Evolutionary conservation across 345 rosid species (phyloP), one percentile per base, ranked within the genome.

Genomic region (Lumnitzera racemosa): DNA sequence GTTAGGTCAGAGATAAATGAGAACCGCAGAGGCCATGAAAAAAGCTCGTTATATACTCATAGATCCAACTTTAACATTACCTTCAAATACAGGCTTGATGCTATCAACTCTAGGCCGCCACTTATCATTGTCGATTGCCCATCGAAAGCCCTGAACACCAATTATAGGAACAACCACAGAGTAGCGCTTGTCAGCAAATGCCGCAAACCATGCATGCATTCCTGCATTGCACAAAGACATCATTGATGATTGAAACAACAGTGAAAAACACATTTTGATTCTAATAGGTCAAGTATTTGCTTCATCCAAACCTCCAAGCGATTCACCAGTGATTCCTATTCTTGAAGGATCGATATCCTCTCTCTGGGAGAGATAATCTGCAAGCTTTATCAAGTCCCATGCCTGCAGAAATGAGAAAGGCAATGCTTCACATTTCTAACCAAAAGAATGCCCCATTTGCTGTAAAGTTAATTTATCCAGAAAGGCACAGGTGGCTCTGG

Each of bases 191-290:
- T 89, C 95, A 52, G 66, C 88, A 63, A 72, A 76, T 59, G 91
- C 91, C 74, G 80, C 96, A 74, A 87, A 87, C 91, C 95, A 89
- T n/a, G 91, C 89, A 74, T 86, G 95, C 94, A 89, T 89, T 55
- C 96, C 96, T 89, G 73, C 67, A 67, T 55, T 63, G 36, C 15
- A 43, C 67, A 66, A 46, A 60, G 53, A 54, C 36, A 62, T 54
- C 56, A 54, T 27, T 46, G 47, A 58, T 36, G 51, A 67, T 55
- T 3, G 12, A 53, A 31, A 36, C 24, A 47, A 61, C 12, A 61
- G 43, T 15, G 12, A 55, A 25, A 17, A 65, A 3, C 27, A 52
- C 41, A 50, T 47, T 41, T 17, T 47, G 66, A 24, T 67, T 51
- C 24, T 52, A 46, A 16, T 51, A 50, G 31, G 5, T 24, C 46